Base-by-base conservation (phyloP, 2,329 filamentous ascomycete species). In the Sporothrix sp. region DNA sequence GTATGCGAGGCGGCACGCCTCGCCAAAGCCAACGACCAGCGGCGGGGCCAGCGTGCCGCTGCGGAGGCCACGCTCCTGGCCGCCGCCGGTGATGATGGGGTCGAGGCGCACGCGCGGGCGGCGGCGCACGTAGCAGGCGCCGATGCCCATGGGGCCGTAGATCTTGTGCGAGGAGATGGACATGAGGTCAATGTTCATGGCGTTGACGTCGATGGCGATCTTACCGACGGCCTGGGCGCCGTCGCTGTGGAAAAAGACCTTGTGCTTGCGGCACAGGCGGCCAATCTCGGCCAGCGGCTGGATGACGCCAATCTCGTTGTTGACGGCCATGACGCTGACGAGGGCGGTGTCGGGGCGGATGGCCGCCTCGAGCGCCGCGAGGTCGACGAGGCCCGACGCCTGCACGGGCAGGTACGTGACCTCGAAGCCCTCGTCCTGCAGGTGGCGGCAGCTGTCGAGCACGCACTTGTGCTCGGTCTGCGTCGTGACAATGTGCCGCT, bases 401-500 rank as follows among this genome's bases (percentile, higher is more conserved):
- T 90, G 79, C 5, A 98, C 93, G 3, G 93, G 89, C 42, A 98
- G 76, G 62, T 98, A 98, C n/a, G 93, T 98, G 58, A 98, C 78
- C 53, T 96, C 87, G 60, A 90, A 96, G 21, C 93, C 93, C 62
- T 98, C 93, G 60, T 96, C 91, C 70, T 97, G 90, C 58, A 98
- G 73, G 79, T 97, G 90, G 57, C 93, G 79, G 68, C 91, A 97
- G 71, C 90, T 96, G 70, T 98, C 93, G 48, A 98, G 76, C 14
- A 98, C 93, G 68, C 93, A 98, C 73, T 98, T 98, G 76, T 98
- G 93, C 70, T 98, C 93, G 0, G 93, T 98, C 71, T 97, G 93
- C 35, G 82, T 88, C 21, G 93, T 98, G 67, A 98, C 89, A 63
- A 98, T 91, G 68, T 98, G 93, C 71, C 86, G 95, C 81, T 97